These are phyloP conservation scores for Dacryopinax primogenitus DNA, from an alignment of 768 basidiomycete genomes.

Conservation along the genomic window DNA sequence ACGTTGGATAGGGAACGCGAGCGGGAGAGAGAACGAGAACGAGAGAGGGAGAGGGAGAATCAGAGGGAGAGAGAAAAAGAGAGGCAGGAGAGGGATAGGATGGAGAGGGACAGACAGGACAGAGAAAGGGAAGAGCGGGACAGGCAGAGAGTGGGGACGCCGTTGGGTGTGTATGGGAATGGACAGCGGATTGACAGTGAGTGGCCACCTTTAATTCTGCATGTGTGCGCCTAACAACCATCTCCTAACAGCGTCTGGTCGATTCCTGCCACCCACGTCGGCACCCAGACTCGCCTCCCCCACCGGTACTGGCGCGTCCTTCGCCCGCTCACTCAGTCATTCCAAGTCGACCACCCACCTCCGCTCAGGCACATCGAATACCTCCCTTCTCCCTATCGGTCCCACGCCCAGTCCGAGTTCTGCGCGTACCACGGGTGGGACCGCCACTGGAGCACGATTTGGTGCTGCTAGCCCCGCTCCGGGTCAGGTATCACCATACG, in stretches of 20 bases:
- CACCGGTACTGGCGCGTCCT: not conserved
- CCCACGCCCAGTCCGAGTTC: not conserved
- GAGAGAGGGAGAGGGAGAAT: not conserved
- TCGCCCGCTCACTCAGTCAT: not conserved
- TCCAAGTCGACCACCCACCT: not conserved
- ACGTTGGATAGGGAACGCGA: not conserved
- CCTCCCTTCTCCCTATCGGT: not conserved
- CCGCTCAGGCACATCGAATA: not conserved
- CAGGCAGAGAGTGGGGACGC: not conserved
- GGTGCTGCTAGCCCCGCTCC: not conserved
- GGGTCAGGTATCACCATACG: not conserved
- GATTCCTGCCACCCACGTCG: not conserved
- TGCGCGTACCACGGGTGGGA: not conserved
- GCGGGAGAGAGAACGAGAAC: too few relatives aligned
- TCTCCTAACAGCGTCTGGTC: not conserved
- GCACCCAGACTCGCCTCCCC: not conserved
- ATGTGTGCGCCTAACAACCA: not conserved
- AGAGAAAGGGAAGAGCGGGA: not conserved
- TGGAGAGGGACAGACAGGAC: not conserved
- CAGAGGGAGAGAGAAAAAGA: not conserved
- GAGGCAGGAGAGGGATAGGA: not conserved
- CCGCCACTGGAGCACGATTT: not conserved
- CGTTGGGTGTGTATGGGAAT: not conserved
- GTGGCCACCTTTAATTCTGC: not conserved
- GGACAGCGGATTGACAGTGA: slow-evolving; percentile 1